Percentiles rank a stretch among this genome's conserved stretches.
Evolutionary conservation across 2,329 filamentous ascomycete species (phyloP).

Genomic region (Volutella citrinella): DNA sequence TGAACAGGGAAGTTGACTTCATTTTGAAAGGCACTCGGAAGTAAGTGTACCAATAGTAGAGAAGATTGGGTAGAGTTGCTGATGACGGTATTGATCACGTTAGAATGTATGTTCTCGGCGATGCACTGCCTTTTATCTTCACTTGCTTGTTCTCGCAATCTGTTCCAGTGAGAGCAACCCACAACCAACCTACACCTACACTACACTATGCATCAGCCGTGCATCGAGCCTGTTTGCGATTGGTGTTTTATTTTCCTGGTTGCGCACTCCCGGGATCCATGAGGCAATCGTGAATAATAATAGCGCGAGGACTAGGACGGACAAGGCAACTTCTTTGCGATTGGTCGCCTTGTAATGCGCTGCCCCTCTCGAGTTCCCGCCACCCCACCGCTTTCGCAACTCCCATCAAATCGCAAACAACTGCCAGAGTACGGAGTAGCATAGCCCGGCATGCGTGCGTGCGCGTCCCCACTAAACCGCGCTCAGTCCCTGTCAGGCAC

Average conservation of each 20-base stretch:
- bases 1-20: slow-evolving; percentile 10
- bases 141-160: slow-evolving; percentile 1
- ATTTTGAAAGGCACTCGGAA: slow-evolving; percentile 8
- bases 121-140: slow-evolving; percentile 2
- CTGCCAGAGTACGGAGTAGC: slow-evolving; percentile 1
- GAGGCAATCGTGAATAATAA: not conserved
- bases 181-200: too few species aligned
- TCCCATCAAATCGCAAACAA: slow-evolving; percentile 1
- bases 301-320: slow-evolving; percentile 1
- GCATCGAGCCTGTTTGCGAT: slow-evolving; percentile 1
- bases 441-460: slow-evolving; percentile 1
- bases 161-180: slow-evolving; percentile 1
- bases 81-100: slow-evolving; percentile 1
- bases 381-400: slow-evolving; percentile 1
- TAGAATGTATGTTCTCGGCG: slow-evolving; percentile 1
- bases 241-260: slow-evolving; percentile 1
- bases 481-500: slow-evolving; percentile 1
- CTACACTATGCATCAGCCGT: slow-evolving; percentile 1
- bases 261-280: slow-evolving; percentile 1
- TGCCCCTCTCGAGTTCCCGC: slow-evolving; percentile 1
- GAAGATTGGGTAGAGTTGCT: slow-evolving; percentile 1
- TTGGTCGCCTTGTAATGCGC: slow-evolving; percentile 1
- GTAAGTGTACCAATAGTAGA: slow-evolving; percentile 2
- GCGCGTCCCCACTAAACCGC: slow-evolving; percentile 1
- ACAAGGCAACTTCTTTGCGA: slow-evolving; percentile 1